phyloP scores from a whole-genome alignment of 345 rosid genomes.

The Arabis alpina region DNA sequence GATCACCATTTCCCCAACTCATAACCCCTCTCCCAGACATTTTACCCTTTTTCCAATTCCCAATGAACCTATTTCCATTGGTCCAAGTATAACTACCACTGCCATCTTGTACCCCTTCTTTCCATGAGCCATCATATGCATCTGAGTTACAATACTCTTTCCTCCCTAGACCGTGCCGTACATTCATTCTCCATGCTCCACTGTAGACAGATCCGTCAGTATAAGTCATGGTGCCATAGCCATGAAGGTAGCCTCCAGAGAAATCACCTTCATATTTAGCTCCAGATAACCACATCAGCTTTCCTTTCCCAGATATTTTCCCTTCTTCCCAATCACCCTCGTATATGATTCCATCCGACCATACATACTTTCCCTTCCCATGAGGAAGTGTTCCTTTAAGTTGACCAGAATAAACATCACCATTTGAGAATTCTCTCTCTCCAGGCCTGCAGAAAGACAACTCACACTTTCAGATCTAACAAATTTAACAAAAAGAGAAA shows the following conservation, averaged over 20 bases:
- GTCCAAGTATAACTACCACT: conserved; percentile 80
- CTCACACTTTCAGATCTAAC: conserved; percentile 18
- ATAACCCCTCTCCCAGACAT: conserved; percentile 91
- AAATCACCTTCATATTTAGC: conserved; percentile 83
- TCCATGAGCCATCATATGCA: conserved; percentile 86
- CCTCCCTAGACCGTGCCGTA: conserved; percentile 78
- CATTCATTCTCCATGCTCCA: conserved; percentile 92
- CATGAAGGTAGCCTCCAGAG: conserved; percentile 88
- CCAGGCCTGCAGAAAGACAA: conserved; percentile 49
- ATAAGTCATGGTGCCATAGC: conserved; percentile 63
- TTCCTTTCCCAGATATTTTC: conserved; percentile 81
- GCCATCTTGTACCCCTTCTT: conserved; percentile 86
- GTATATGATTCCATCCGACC: conserved; percentile 70
- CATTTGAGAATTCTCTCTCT: conserved; percentile 58
- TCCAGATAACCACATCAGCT: conserved; percentile 69
- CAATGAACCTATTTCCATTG: conserved; percentile 74
- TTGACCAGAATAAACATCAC: conserved; percentile 70
- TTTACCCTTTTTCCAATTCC: conserved; percentile 83
- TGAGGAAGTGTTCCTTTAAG: conserved; percentile 67
- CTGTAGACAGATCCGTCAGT: conserved; percentile 64
- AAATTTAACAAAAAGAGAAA: neutral
- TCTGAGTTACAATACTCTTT: conserved; percentile 77
- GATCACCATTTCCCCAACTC: conserved; percentile 89
- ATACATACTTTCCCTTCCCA: conserved; percentile 76
- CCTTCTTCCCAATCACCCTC: conserved; percentile 96